Conservation (phyloP, 345 rosid species). For the Balakata baccata region DNA sequence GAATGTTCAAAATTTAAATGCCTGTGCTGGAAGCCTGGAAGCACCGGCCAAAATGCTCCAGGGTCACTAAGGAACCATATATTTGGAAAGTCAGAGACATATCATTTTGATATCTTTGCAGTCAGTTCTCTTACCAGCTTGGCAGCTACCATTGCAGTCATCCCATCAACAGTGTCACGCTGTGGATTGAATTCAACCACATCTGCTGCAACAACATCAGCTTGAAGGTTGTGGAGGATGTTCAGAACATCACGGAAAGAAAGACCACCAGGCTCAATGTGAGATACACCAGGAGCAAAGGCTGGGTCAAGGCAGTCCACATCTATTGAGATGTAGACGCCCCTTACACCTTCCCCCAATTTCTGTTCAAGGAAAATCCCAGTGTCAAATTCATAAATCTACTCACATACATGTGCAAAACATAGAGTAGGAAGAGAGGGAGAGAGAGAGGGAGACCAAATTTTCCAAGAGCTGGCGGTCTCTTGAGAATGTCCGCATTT, state of each 20-base stretch:
- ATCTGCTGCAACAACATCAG: slow-evolving; percentile 85
- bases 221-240: slow-evolving; percentile 82
- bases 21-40: neutral
- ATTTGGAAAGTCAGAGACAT: neutral
- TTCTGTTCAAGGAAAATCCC: slow-evolving; percentile 46
- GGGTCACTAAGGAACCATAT: neutral
- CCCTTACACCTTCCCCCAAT: slow-evolving; percentile 94
- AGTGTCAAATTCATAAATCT: neutral
- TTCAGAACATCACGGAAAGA: slow-evolving; percentile 88
- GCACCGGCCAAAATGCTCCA: neutral
- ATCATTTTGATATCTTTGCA: slow-evolving; percentile 81
- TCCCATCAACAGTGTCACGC: slow-evolving; percentile 95
- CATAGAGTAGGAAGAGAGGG: neutral
- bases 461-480: slow-evolving; percentile 73
- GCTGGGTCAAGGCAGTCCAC: slow-evolving; percentile 98
- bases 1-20: neutral
- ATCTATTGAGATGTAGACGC: slow-evolving; percentile 83
- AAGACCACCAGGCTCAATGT: slow-evolving; percentile 97
- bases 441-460: slow-evolving; percentile 48
- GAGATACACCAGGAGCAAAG: slow-evolving; percentile 97
- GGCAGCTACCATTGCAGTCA: slow-evolving; percentile 99
- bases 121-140: slow-evolving; percentile 90
- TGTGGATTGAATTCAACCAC: slow-evolving; percentile 98
- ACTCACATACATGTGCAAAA: neutral
- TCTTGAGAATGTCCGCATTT: slow-evolving; percentile 86